Percentiles rank a stretch among this genome's conserved stretches.
These are phyloP conservation scores for Blastobotrys niveus DNA, from an alignment of 1,139 yeast species.

Conservation along the genomic window DNA sequence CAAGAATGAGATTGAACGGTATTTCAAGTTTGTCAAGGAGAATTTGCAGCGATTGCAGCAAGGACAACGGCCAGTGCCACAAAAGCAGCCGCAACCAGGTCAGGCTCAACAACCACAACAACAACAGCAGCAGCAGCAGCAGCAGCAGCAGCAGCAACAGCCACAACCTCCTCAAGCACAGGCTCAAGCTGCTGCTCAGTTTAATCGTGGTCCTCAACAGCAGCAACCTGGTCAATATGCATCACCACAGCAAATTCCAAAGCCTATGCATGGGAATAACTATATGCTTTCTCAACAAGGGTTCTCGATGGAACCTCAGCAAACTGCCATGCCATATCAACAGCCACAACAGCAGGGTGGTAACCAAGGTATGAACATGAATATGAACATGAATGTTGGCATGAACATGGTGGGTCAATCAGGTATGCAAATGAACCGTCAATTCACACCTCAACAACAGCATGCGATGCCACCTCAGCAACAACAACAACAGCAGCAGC, in stretches of 20 bases:
- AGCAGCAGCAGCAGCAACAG: slow-evolving; percentile 12
- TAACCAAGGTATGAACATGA: too few species aligned
- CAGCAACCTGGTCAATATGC: too few species aligned
- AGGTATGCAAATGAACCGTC: too few species aligned
- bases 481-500: not conserved
- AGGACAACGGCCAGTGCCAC: slow-evolving; percentile 10
- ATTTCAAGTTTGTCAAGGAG: slow-evolving; percentile 65
- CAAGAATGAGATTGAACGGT: slow-evolving; percentile 64
- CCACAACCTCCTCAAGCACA: slow-evolving; percentile 14
- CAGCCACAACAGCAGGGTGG: too few species aligned
- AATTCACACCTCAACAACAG: not conserved
- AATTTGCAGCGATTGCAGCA: slow-evolving; percentile 33
- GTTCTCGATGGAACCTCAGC: slow-evolving; percentile 13
- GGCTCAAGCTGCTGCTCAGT: not conserved
- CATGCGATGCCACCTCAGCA: not conserved
- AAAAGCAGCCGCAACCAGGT: slow-evolving; percentile 13
- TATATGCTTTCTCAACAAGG: slow-evolving; percentile 11
- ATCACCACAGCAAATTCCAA: slow-evolving; percentile 8
- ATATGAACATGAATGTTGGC: too few species aligned
- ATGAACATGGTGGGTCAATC: too few species aligned
- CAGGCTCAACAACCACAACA: slow-evolving; percentile 8
- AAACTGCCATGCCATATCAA: not conserved
- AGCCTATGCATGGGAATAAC: slow-evolving; percentile 4
- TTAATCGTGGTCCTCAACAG: too few species aligned
- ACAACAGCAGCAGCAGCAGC: slow-evolving; percentile 3